Conservation (phyloP, 352 stramenopile genomes). For the Salisapilia sapeloensis region DNA sequence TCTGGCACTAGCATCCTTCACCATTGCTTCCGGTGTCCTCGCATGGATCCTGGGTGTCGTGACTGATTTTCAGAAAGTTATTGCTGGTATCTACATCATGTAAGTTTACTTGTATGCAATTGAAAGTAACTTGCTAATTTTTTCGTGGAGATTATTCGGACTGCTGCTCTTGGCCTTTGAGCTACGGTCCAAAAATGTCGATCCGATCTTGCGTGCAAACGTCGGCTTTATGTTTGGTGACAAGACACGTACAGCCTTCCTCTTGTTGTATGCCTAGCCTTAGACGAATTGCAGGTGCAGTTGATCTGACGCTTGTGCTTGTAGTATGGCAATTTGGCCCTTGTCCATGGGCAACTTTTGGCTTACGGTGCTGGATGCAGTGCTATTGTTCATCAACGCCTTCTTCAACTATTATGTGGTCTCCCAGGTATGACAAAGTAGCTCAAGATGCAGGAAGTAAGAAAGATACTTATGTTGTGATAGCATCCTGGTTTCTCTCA, state of each 20-base stretch:
- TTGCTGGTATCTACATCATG: constrained; percentile 80
- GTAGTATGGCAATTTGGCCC: constrained; percentile 78
- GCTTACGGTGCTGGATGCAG: constrained; percentile 77
- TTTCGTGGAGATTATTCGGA: constrained; percentile 52
- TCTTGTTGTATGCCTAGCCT: constrained; percentile 67
- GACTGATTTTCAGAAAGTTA: constrained; percentile 59
- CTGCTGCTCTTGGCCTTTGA: constrained; percentile 64
- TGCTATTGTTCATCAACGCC: constrained; percentile 75
- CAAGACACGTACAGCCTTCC: constrained; percentile 75
- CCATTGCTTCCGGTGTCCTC: constrained; percentile 45
- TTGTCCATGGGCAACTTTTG: constrained; percentile 83
- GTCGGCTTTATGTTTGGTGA: constrained; percentile 86
- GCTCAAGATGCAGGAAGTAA: too few relatives aligned
- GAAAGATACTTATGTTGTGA: too few relatives aligned
- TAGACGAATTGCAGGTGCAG: neutral
- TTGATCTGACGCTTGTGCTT: neutral
- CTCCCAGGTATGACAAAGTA: constrained; percentile 24
- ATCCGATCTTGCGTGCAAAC: constrained; percentile 64
- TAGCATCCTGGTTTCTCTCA: too few relatives aligned
- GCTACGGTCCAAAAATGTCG: constrained; percentile 66
- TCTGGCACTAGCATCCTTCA: constrained; percentile 51
- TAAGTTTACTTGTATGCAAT: constrained; percentile 10
- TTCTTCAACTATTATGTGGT: constrained; percentile 88
- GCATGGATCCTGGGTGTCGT: constrained; percentile 73
- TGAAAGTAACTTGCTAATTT: neutral